A percentile compares a stretch with the other conserved stretches of the same genome.
Conservation (phyloP, 169 alveolate species). For the Eimeria necatrix region DNA sequence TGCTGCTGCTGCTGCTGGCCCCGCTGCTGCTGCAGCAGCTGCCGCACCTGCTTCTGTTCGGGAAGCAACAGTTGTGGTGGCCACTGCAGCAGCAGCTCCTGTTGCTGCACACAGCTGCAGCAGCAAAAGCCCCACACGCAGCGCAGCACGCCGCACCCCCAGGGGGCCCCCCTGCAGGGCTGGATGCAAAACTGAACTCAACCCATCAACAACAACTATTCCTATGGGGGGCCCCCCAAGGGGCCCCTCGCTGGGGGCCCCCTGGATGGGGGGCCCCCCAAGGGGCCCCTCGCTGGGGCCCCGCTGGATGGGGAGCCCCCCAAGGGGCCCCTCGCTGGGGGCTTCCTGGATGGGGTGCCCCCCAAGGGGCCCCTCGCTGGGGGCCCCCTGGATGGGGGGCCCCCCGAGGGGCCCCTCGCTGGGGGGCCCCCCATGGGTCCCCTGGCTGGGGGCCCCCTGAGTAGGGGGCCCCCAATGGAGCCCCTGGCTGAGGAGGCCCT, state of each 20-base stretch:
- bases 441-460: no score
- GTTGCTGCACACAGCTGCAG: neutral
- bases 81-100: neutral
- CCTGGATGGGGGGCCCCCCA: neutral
- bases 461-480: no score
- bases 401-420: neutral
- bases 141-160: neutral
- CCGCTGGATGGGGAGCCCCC: neutral
- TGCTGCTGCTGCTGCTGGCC: neutral
- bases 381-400: neutral
- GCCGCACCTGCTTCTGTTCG: neutral
- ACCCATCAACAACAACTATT: neutral
- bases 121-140: neutral
- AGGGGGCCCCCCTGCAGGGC: constrained; percentile 5
- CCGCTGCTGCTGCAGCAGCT: neutral
- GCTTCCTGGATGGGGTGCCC: neutral
- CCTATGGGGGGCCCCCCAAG: neutral
- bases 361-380: neutral
- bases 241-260: neutral
- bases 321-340: neutral
- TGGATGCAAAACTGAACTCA: neutral
- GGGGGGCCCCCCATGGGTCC: neutral
- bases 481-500: no score
- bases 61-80: neutral
- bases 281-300: neutral